These are phyloP conservation scores for Lepidium sativum DNA, from an alignment of 345 rosid genomes.

Conservation along the genomic window DNA sequence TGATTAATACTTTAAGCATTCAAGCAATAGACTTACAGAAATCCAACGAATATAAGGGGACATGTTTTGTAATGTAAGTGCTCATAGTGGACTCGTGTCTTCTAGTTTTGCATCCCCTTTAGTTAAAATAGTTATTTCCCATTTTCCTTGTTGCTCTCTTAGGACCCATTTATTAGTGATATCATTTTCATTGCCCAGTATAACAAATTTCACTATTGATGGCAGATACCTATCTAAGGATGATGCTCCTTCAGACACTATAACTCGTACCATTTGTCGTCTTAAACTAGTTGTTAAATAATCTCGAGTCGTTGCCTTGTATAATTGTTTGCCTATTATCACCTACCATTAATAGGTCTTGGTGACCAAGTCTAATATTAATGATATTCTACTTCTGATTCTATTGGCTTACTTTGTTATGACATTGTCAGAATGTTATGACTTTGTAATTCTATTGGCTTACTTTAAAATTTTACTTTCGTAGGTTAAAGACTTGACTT, in stretches of 20 bases:
- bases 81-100: slow-evolving; percentile 8
- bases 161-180: slow-evolving; percentile 22
- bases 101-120: slow-evolving; percentile 13
- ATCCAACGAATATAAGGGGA: neutral
- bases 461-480: neutral
- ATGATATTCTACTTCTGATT: neutral
- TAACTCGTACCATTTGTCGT: slow-evolving; percentile 5
- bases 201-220: neutral
- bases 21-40: slow-evolving; percentile 7
- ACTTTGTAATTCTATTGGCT: neutral
- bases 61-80: slow-evolving; percentile 6
- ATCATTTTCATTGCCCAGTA: slow-evolving; percentile 29
- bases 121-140: slow-evolving; percentile 23
- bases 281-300: neutral
- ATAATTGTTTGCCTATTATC: slow-evolving; percentile 20
- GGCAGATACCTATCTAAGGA: slow-evolving; percentile 7
- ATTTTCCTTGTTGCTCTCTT: slow-evolving; percentile 9
- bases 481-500: neutral
- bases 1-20: slow-evolving; percentile 15
- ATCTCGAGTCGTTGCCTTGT: neutral
- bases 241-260: slow-evolving; percentile 5
- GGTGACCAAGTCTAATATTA: neutral
- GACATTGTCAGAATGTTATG: neutral
- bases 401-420: neutral
- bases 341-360: slow-evolving; percentile 5